Evolutionary conservation across 2,329 filamentous ascomycete species (phyloP).

Genomic region (Monosporascus sp.): DNA sequence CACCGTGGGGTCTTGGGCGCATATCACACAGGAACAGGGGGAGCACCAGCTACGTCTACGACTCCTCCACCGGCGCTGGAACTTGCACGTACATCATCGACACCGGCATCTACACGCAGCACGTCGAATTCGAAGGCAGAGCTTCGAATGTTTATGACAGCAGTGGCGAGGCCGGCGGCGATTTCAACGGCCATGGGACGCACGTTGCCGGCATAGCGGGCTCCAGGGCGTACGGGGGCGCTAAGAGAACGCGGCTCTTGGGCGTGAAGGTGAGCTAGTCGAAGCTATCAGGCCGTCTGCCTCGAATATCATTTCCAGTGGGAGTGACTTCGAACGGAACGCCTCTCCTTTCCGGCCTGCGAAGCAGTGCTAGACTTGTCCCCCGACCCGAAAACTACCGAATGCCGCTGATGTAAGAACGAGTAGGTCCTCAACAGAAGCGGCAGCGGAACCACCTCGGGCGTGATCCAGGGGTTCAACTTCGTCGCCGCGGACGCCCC

Average conservation of each 20-base stretch:
- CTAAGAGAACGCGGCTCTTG: constrained; percentile 39
- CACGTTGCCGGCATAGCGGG: constrained; percentile 29
- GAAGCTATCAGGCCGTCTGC: too few relatives aligned
- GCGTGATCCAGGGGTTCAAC: constrained; percentile 25
- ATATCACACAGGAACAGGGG: constrained; percentile 35
- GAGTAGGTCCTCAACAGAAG: not conserved
- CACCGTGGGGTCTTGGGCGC: constrained; percentile 40
- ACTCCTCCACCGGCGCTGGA: constrained; percentile 34
- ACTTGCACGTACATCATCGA: constrained; percentile 51
- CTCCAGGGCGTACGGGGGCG: constrained; percentile 38
- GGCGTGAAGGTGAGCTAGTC: constrained; percentile 36
- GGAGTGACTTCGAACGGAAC: constrained; percentile 10
- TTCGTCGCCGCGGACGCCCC: constrained; percentile 41
- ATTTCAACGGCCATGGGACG: constrained; percentile 40
- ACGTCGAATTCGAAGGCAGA: constrained; percentile 40
- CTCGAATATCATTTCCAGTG: too few relatives aligned
- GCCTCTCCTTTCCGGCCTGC: not conserved
- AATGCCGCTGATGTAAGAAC: not conserved
- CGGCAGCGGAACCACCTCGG: constrained; percentile 12
- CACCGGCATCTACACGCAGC: constrained; percentile 44
- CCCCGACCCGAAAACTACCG: too few relatives aligned
- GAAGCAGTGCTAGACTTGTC: too few relatives aligned
- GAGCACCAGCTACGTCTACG: constrained; percentile 36
- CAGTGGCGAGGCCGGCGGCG: constrained; percentile 27
- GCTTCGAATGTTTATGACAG: constrained; percentile 29